A percentile compares a stretch with the other conserved stretches of the same genome.
Evolutionary conservation across 1,284 basidiomycete genomes (phyloP).

Genomic region (Leccinum pachyderme): DNA sequence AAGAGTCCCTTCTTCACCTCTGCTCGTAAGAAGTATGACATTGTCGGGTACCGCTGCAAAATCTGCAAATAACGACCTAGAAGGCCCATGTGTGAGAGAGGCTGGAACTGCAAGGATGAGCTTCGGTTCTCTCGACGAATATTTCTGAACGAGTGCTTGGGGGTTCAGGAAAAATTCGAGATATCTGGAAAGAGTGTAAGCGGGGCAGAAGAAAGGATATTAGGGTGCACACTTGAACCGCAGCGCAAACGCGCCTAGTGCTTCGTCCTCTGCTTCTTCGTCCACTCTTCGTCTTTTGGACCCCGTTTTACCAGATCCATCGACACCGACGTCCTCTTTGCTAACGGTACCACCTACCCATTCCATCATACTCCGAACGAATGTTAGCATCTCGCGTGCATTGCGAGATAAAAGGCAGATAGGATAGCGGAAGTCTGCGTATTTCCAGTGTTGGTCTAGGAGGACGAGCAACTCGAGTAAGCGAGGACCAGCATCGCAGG

Average conservation of each 20-base stretch:
- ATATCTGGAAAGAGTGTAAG: conserved; percentile 51
- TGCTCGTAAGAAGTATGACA: conserved; percentile 78
- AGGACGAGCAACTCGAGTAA: conserved; percentile 92
- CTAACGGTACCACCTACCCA: conserved; percentile 96
- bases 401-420: conserved; percentile 92
- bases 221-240: conserved; percentile 59
- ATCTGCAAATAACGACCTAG: conserved; percentile 79
- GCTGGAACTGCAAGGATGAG: conserved; percentile 92
- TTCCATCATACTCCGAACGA: conserved; percentile 97
- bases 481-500: conserved; percentile 92
- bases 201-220: not conserved
- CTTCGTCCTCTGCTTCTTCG: conserved; percentile 70
- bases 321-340: conserved; percentile 84
- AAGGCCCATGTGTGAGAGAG: conserved; percentile 90
- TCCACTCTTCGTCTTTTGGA: conserved; percentile 62
- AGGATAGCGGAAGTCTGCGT: conserved; percentile 74
- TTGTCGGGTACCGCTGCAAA: conserved; percentile 83
- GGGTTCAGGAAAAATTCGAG: conserved; percentile 88
- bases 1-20: conserved; percentile 80
- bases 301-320: conserved; percentile 52
- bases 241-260: conserved; percentile 71
- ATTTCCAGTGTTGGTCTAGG: conserved; percentile 98
- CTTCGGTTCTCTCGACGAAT: conserved; percentile 86
- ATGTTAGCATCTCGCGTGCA: conserved; percentile 91
- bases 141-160: conserved; percentile 75